phyloP scores from a whole-genome alignment of 306 rosid genomes.

The Quercus aquifolioides region DNA sequence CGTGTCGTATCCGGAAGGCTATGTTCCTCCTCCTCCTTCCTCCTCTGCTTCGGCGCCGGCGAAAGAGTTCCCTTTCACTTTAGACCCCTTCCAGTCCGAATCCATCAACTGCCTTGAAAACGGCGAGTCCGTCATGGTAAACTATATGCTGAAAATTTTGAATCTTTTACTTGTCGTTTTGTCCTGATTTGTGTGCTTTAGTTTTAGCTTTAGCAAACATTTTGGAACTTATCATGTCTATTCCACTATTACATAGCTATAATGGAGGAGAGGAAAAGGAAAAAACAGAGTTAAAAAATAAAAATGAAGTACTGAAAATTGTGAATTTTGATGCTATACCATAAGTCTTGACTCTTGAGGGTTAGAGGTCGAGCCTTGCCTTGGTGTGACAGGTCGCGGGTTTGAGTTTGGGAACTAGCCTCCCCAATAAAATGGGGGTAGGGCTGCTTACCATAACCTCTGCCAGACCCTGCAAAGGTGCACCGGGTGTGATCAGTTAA shows the following conservation, averaged over 20 bases:
- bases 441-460: no score
- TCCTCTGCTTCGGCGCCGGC: constrained; percentile 48
- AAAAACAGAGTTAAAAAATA: not conserved
- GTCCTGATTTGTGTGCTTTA: not conserved
- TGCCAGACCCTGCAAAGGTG: no score
- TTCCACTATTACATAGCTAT: no score
- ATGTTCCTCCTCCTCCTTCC: constrained; percentile 8
- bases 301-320: not conserved
- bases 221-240: not conserved
- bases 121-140: constrained; percentile 81
- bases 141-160: no score
- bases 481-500: not conserved
- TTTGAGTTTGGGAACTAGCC: no score
- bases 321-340: not conserved
- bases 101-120: constrained; percentile 75
- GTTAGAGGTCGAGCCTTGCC: no score
- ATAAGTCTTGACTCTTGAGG: not conserved
- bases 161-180: no score
- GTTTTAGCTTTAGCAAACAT: not conserved
- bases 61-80: constrained; percentile 72
- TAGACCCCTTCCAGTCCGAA: constrained; percentile 84
- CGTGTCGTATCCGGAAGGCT: constrained; percentile 78
- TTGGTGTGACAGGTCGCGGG: no score
- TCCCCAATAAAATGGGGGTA: no score
- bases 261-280: not conserved